Conservation (phyloP, 371 early-diverging fungal species). For the Conidiobolus incongruus region DNA sequence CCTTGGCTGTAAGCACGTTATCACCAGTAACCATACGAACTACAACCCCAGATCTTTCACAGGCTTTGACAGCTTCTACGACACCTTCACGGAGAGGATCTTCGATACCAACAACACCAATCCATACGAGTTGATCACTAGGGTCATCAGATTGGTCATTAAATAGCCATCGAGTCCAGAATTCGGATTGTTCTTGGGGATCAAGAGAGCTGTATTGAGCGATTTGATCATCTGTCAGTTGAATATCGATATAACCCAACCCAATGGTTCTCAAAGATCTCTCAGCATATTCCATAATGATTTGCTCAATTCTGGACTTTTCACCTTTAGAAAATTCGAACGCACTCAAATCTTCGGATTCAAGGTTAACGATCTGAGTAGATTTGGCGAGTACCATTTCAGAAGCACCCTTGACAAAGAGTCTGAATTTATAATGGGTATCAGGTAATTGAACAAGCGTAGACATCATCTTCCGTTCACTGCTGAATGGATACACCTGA, state of each 20-base stretch:
- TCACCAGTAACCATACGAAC: constrained; percentile 80
- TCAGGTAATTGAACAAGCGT: constrained; percentile 31
- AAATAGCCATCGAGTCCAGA: constrained; percentile 11
- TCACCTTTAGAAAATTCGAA: constrained; percentile 18
- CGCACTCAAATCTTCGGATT: too few species aligned
- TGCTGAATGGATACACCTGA: constrained; percentile 57
- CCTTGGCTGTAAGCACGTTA: constrained; percentile 41
- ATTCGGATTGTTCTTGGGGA: constrained; percentile 4
- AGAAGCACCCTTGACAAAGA: constrained; percentile 62
- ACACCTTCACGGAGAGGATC: constrained; percentile 55
- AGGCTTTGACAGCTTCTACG: constrained; percentile 31
- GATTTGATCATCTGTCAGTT: constrained; percentile 10
- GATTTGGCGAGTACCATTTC: constrained; percentile 49
- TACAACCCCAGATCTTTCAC: constrained; percentile 47
- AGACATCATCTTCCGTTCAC: constrained; percentile 70
- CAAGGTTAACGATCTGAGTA: not conserved
- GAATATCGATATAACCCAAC: constrained; percentile 41
- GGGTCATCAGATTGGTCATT: not conserved
- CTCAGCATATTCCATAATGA: constrained; percentile 33
- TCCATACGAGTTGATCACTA: constrained; percentile 12
- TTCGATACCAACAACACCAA: constrained; percentile 70
- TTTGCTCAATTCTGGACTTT: constrained; percentile 16
- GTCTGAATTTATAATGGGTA: constrained; percentile 15
- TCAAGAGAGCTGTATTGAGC: too few species aligned
- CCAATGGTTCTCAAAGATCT: constrained; percentile 41